phyloP scores from a whole-genome alignment of 1,284 basidiomycete species.

The Ceratobasidium sp. region DNA sequence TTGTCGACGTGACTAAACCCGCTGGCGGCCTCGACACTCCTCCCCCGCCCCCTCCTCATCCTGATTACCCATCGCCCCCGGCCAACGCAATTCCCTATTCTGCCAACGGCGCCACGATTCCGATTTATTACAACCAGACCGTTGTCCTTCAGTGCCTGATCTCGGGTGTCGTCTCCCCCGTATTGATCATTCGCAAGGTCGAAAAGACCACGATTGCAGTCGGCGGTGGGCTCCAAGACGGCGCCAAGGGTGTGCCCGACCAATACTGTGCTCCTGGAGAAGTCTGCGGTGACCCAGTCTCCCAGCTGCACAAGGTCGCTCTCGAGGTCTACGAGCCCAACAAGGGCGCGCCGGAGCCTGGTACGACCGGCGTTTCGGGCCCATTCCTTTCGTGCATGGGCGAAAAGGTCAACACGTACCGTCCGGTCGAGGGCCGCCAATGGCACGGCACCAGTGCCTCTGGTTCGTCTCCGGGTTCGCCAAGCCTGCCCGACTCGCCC shows the following conservation, averaged over 20 bases:
- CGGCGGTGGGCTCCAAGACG: constrained; percentile 85
- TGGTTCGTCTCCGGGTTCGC: constrained; percentile 62
- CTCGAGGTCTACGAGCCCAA: constrained; percentile 85
- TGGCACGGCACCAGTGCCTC: constrained; percentile 66
- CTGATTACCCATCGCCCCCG: constrained; percentile 89
- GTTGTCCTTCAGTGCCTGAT: constrained; percentile 95
- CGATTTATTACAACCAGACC: constrained; percentile 96
- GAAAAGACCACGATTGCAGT: constrained; percentile 91
- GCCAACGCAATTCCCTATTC: constrained; percentile 88
- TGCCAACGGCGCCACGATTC: constrained; percentile 80
- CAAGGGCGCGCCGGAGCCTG: constrained; percentile 75
- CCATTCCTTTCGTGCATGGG: constrained; percentile 88
- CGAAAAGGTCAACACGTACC: constrained; percentile 88
- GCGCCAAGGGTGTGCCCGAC: constrained; percentile 84
- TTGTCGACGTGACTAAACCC: constrained; percentile 86
- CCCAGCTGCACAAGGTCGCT: constrained; percentile 94
- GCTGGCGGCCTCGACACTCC: constrained; percentile 78
- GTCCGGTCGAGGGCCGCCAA: constrained; percentile 82
- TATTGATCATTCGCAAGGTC: constrained; percentile 93
- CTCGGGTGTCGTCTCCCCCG: constrained; percentile 92
- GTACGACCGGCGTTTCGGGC: constrained; percentile 78
- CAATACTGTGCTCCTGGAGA: constrained; percentile 85
- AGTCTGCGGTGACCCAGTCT: constrained; percentile 92
- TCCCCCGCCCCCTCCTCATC: constrained; percentile 80
- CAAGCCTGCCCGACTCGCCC: constrained; percentile 74